A percentile compares a stretch with the other conserved stretches of the same genome.
These are phyloP conservation scores for Spirogloea muscicola DNA, from an alignment of 139 green algal genomes.

Conservation along the genomic window DNA sequence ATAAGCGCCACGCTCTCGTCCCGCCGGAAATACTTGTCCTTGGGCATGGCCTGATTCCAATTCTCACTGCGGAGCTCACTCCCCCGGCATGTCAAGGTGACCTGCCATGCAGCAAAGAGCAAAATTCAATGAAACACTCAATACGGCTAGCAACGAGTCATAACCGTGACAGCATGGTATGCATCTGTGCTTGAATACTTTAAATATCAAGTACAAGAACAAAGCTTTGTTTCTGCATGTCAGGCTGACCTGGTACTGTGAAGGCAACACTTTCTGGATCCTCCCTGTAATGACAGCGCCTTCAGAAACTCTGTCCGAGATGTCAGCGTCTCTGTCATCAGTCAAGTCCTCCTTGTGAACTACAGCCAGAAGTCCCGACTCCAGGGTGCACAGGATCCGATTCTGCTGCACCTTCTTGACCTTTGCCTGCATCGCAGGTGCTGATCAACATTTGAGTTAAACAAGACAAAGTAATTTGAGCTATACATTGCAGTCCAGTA, in stretches of 20 bases:
- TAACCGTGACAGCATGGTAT: too few species aligned
- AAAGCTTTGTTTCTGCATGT: too few species aligned
- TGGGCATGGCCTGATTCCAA: slow-evolving; percentile 12
- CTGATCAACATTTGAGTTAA: too few species aligned
- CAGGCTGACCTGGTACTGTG: slow-evolving; percentile 24
- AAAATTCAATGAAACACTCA: too few species aligned
- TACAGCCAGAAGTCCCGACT: slow-evolving; percentile 29
- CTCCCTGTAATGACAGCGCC: slow-evolving; percentile 24
- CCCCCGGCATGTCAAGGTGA: slow-evolving; percentile 31
- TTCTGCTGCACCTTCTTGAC: slow-evolving; percentile 4
- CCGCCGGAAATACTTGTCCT: slow-evolving; percentile 16
- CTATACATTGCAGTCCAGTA: too few species aligned
- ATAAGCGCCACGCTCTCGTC: neutral
- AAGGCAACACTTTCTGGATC: slow-evolving; percentile 20
- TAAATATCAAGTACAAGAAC: too few species aligned
- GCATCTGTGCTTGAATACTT: too few species aligned
- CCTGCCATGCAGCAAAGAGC: too few species aligned
- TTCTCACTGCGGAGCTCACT: slow-evolving; percentile 29
- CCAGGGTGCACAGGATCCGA: slow-evolving; percentile 28
- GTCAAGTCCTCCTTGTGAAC: slow-evolving; percentile 28
- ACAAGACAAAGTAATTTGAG: too few species aligned
- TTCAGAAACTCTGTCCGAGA: neutral
- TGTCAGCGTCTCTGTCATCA: slow-evolving; percentile 22
- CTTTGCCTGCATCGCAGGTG: slow-evolving; percentile 27
- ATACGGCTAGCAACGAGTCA: too few species aligned